Evolutionary conservation across 352 stramenopile genomes (phyloP).

Genomic region (Pythium diclinum): DNA sequence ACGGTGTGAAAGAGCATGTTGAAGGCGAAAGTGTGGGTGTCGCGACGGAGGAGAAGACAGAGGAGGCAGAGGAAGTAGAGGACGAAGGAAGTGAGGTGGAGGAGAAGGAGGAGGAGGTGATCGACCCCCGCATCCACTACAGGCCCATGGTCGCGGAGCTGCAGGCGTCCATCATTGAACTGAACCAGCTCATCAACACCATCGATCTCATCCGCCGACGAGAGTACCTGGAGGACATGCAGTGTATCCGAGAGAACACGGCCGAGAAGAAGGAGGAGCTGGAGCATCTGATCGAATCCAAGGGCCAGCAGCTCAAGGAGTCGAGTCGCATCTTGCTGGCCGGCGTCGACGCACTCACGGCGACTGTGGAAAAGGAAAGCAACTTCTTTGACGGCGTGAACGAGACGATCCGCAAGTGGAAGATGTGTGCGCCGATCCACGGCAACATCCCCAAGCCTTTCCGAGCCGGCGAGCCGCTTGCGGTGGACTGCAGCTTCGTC

Average conservation of each 20-base stretch:
- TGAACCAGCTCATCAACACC: conserved; percentile 86
- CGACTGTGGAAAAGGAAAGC: conserved; percentile 75
- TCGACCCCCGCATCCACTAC: conserved; percentile 85
- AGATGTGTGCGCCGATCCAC: conserved; percentile 82
- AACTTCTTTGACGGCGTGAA: conserved; percentile 81
- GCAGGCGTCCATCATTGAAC: conserved; percentile 68
- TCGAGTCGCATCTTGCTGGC: conserved; percentile 68
- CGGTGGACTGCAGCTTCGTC: conserved; percentile 82
- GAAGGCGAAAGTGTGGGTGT: conserved; percentile 5
- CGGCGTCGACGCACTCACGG: conserved; percentile 64
- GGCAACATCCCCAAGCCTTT: conserved; percentile 88
- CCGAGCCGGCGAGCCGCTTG: conserved; percentile 72
- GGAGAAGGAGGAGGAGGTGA: conserved; percentile 57
- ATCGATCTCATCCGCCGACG: conserved; percentile 79
- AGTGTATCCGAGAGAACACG: conserved; percentile 85
- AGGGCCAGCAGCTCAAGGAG: conserved; percentile 72
- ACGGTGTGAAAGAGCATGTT: conserved; percentile 17
- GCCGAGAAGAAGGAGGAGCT: conserved; percentile 76
- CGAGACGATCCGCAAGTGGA: conserved; percentile 83
- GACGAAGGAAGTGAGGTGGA: conserved; percentile 27
- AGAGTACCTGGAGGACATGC: conserved; percentile 84
- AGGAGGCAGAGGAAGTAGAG: conserved; percentile 21
- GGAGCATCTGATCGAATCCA: conserved; percentile 74
- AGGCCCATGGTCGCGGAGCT: conserved; percentile 81
- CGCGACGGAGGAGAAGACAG: conserved; percentile 11